Percentiles rank a stretch among this genome's conserved stretches.
Conservation (phyloP, 208 protist genomes). For the Naegleria lovaniensis region DNA sequence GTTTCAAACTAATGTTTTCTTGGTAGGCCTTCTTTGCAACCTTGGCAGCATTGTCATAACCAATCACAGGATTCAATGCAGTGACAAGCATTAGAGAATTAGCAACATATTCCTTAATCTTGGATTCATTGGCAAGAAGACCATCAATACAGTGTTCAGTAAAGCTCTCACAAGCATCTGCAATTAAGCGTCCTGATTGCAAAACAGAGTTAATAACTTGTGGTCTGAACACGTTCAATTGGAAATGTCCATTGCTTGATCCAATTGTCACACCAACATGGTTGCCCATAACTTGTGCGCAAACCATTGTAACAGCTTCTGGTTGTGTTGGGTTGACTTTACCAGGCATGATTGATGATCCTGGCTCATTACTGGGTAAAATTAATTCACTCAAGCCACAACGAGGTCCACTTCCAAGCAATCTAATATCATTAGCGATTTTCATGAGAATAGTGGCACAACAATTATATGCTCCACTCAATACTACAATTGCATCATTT, state of each 20-base stretch:
- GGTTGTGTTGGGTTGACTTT: constrained; percentile 85
- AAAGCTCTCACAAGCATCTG: constrained; percentile 61
- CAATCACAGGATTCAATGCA: constrained; percentile 79
- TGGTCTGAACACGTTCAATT: constrained; percentile 88
- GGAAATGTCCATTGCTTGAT: constrained; percentile 68
- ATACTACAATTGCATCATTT: constrained; percentile 64
- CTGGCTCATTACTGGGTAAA: constrained; percentile 81
- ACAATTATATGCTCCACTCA: constrained; percentile 61
- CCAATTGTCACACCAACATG: constrained; percentile 64
- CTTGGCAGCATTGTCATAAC: constrained; percentile 67
- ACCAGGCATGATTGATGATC: constrained; percentile 81
- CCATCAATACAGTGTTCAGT: constrained; percentile 63
- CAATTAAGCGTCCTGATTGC: constrained; percentile 61
- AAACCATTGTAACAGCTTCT: constrained; percentile 82
- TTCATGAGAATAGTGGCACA: constrained; percentile 67
- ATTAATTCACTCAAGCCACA: constrained; percentile 67
- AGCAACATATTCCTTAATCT: constrained; percentile 55
- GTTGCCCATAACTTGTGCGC: constrained; percentile 78
- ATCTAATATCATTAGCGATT: constrained; percentile 83
- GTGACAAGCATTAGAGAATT: constrained; percentile 81
- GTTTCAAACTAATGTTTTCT: constrained; percentile 2
- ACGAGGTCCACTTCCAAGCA: constrained; percentile 69
- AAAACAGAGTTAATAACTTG: constrained; percentile 66
- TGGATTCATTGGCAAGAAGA: constrained; percentile 57
- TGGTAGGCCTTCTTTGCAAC: constrained; percentile 57